Evolutionary conservation across 805 yeast genomes (phyloP), one percentile per base, ranked within the genome.

Genomic region (Ogataea pilisensis): DNA sequence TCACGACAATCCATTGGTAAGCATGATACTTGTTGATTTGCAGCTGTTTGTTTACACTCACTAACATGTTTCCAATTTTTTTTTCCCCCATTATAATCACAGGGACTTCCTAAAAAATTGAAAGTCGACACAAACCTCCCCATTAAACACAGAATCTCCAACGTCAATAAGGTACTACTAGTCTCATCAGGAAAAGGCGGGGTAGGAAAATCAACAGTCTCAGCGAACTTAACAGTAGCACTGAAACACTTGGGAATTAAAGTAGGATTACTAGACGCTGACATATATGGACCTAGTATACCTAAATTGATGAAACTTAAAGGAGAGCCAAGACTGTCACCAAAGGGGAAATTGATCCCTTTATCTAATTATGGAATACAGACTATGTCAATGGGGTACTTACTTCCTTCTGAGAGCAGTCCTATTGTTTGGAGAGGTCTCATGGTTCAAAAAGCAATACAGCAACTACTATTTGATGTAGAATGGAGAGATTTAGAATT

Each of bases 341-440:
- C 50, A 0, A 55, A 56, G 2, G 86, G 88, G 0, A 72, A 73
- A 49, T 64, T 86, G 3, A 55, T 80, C 0, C 95, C 95, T 0
- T 60, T 85, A 50, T 58, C 69, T 9, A 86, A 85, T 55, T 85
- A 80, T 48, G 95, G 95, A 0, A 57, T 87, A 3, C 80, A 83
- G 49, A 76, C 89, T 6, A 87, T 87, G 95, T 85, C 95, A 0
- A 87, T 87, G 95, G 95, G 95, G 0, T 86, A 81, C 53, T 64
- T 87, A 49, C 74, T 86, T 2, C 78, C 78, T 2, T 61, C 72
- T 2, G 82, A 82, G 8, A 80, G 75, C 35, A 77, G 79, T 24
- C 82, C 89, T 0, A 73, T 87, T 5, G 91, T 82, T 0, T 87
- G 95, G 95, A 68, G 95, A 39, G 95, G 95, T 0, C 62, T 86